A percentile compares a stretch with the other conserved stretches of the same genome.
phyloP scores from a whole-genome alignment of 2,329 filamentous ascomycete species.

The Trichoderma koningii region DNA sequence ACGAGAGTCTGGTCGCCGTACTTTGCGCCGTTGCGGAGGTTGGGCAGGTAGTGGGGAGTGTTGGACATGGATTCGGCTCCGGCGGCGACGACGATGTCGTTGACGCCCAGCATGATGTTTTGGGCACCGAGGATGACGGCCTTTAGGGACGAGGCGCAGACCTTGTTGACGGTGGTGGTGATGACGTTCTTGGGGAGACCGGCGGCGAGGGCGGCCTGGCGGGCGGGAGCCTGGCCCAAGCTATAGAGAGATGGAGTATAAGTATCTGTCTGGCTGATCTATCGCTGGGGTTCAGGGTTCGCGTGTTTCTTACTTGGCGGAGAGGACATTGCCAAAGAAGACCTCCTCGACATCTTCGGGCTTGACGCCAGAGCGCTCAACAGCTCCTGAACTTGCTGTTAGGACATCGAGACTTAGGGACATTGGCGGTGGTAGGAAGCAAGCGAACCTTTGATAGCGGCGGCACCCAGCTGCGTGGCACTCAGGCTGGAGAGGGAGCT shows the following conservation, averaged over 20 bases:
- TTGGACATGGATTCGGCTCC: conserved; percentile 99
- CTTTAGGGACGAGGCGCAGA: conserved; percentile 94
- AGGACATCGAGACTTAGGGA: conserved; percentile 16
- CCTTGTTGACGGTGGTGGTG: conserved; percentile 97
- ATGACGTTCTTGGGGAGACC: conserved; percentile 79
- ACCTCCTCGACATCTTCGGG: conserved; percentile 91
- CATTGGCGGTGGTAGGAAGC: background rate
- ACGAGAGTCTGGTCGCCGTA: conserved; percentile 89
- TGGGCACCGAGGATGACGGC: conserved; percentile 92
- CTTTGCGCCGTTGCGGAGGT: conserved; percentile 83
- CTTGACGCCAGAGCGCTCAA: conserved; percentile 87
- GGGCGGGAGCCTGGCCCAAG: conserved; percentile 92
- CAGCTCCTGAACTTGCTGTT: conserved; percentile 57
- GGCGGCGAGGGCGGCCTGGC: conserved; percentile 88
- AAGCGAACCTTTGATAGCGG: conserved; percentile 83
- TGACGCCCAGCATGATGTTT: conserved; percentile 96
- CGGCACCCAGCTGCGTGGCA: conserved; percentile 82
- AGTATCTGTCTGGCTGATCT: background rate
- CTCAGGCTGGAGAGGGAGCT: conserved; percentile 87
- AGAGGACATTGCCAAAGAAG: conserved; percentile 97
- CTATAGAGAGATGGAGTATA: conserved; percentile 49
- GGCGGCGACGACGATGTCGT: conserved; percentile 88
- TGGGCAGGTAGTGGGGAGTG: conserved; percentile 90
- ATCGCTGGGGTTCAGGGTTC: background rate
- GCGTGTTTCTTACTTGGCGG: conserved; percentile 71